Evolutionary conservation across 305 asterid species (phyloP).

Genomic region (Fraxinus sp.): DNA sequence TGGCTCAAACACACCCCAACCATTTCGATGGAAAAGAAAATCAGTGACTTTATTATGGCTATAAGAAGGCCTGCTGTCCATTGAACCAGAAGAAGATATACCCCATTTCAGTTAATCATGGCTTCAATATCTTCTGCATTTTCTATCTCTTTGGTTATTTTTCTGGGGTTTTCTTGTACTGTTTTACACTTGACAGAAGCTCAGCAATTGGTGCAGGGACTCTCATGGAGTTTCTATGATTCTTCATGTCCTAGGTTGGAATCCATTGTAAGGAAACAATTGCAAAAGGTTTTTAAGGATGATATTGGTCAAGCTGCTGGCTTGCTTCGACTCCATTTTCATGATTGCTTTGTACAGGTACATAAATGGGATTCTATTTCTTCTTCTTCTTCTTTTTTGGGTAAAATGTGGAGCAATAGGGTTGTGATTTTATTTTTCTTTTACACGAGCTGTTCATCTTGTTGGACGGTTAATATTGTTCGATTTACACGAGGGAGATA

Average conservation of each 20-base stretch:
- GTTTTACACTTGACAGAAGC: slow-evolving; percentile 21
- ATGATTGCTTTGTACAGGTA: slow-evolving; percentile 72
- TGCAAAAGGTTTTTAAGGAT: slow-evolving; percentile 35
- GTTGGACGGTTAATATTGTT: too few species aligned
- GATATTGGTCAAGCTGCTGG: slow-evolving; percentile 74
- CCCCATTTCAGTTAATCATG: slow-evolving; percentile 11
- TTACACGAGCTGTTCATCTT: background rate
- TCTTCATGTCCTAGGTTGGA: slow-evolving; percentile 51
- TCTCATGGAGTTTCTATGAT: slow-evolving; percentile 45
- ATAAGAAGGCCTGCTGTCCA: background rate
- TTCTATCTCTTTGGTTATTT: slow-evolving; percentile 1
- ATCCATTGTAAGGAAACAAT: slow-evolving; percentile 41
- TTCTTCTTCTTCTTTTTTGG: too few species aligned
- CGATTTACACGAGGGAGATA: too few species aligned
- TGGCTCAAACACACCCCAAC: too few species aligned
- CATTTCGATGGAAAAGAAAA: background rate
- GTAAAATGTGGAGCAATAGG: too few species aligned
- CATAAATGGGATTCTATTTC: background rate
- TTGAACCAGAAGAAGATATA: background rate
- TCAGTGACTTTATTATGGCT: background rate
- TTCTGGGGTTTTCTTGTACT: slow-evolving; percentile 21
- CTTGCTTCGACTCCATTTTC: slow-evolving; percentile 68
- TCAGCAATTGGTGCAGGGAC: slow-evolving; percentile 38
- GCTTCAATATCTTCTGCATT: background rate
- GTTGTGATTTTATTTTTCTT: too few species aligned